Percentiles rank a stretch among this genome's conserved stretches.
phyloP scores from a whole-genome alignment of 768 basidiomycete genomes.

The Postia placenta region DNA sequence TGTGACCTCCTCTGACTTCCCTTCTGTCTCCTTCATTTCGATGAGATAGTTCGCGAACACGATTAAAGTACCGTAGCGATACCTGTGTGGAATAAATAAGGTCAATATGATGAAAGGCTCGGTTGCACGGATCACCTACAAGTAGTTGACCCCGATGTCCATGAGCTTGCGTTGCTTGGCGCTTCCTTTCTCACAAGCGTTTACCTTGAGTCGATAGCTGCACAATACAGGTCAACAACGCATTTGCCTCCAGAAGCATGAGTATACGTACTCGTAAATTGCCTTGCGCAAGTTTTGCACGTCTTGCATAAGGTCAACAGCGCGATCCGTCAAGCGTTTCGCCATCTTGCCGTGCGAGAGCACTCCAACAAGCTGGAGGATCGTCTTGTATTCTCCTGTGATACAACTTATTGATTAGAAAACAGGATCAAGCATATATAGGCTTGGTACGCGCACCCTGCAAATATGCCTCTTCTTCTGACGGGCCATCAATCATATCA shows the following conservation, averaged over 20 bases:
- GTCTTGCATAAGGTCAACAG: constrained; percentile 90
- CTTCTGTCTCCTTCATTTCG: constrained; percentile 45
- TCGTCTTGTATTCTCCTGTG: constrained; percentile 93
- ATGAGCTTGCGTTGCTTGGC: constrained; percentile 71
- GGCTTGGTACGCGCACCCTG: constrained; percentile 61
- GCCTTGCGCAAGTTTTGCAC: constrained; percentile 96
- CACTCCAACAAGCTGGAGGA: constrained; percentile 89
- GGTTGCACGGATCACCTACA: constrained; percentile 30
- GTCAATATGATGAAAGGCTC: not conserved
- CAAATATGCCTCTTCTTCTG: constrained; percentile 84
- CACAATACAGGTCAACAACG: not conserved
- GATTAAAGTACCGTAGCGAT: constrained; percentile 87
- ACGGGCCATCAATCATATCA: constrained; percentile 73
- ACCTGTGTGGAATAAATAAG: constrained; percentile 33
- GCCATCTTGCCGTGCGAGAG: constrained; percentile 90
- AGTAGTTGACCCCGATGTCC: constrained; percentile 80
- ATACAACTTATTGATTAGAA: not conserved
- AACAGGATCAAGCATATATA: not conserved
- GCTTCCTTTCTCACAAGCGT: constrained; percentile 75
- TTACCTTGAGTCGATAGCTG: constrained; percentile 89
- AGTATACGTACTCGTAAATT: constrained; percentile 75
- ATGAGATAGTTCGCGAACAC: constrained; percentile 94
- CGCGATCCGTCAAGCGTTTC: constrained; percentile 83
- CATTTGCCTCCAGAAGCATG: not conserved
- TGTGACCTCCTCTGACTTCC: constrained; percentile 33